These are phyloP conservation scores for Avena sativa DNA, from an alignment of 176 grass and related monocot species.

Conservation along the genomic window DNA sequence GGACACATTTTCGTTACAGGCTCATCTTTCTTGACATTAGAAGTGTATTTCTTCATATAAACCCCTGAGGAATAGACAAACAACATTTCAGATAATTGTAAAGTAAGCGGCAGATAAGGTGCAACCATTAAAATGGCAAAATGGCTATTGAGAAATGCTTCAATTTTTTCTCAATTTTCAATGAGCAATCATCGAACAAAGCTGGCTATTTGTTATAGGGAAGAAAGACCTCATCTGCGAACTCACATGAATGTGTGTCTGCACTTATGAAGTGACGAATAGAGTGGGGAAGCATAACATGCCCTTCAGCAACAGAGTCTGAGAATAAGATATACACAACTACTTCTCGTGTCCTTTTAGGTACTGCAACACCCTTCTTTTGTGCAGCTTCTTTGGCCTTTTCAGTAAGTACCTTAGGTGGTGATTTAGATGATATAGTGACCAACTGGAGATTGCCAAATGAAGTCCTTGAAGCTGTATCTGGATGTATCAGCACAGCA, in stretches of 20 bases:
- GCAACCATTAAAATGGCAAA: conserved; percentile 6
- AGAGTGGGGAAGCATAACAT: conserved; percentile 88
- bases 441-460: conserved; percentile 80
- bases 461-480: conserved; percentile 75
- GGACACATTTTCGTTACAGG: conserved; percentile 65
- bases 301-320: conserved; percentile 77
- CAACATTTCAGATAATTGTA: conserved; percentile 34
- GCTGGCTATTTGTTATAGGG: conserved; percentile 21
- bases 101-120: conserved; percentile 17
- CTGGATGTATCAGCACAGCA: conserved; percentile 82
- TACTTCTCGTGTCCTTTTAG: conserved; percentile 65
- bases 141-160: conserved; percentile 28
- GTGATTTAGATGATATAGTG: conserved; percentile 70
- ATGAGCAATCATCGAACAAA: conserved; percentile 11
- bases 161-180: conserved; percentile 28
- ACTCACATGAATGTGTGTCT: conserved; percentile 90
- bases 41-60: conserved; percentile 64
- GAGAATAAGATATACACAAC: conserved; percentile 67
- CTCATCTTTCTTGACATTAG: conserved; percentile 60
- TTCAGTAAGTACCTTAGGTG: conserved; percentile 54
- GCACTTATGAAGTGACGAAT: conserved; percentile 79
- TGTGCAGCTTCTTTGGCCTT: conserved; percentile 61
- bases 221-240: conserved; percentile 29
- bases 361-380: conserved; percentile 54
- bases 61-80: conserved; percentile 66